Evolutionary conservation across 2,329 filamentous ascomycete genomes (phyloP).

Genomic region (Aspergillus melleus): DNA sequence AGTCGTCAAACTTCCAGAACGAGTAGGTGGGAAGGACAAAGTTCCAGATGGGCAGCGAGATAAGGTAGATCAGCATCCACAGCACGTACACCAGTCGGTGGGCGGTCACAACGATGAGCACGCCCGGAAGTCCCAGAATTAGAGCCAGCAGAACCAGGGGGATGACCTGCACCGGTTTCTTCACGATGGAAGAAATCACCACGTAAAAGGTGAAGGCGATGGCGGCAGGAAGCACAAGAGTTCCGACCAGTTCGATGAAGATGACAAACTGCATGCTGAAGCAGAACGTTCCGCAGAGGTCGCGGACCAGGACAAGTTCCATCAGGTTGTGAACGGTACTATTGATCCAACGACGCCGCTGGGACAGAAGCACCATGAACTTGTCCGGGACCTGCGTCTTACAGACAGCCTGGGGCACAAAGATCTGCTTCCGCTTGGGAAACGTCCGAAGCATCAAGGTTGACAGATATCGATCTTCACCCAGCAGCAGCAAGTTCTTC

Average conservation of each 20-base stretch:
- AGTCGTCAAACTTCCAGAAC: conserved; percentile 99
- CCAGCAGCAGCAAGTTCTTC: conserved; percentile 89
- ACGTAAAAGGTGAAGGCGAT: conserved; percentile 98
- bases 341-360: conserved; percentile 98
- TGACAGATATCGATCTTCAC: conserved; percentile 92
- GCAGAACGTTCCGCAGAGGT: conserved; percentile 97
- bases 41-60: conserved; percentile 96
- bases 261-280: conserved; percentile 99
- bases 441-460: conserved; percentile 99
- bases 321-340: conserved; percentile 98
- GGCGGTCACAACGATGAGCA: conserved; percentile 90
- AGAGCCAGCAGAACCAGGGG: conserved; percentile 84
- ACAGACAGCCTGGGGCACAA: conserved; percentile 97
- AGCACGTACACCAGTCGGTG: conserved; percentile 88
- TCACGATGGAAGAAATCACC: conserved; percentile 81
- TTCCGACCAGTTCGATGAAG: conserved; percentile 91
- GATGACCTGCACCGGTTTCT: conserved; percentile 76
- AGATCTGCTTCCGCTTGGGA: conserved; percentile 98
- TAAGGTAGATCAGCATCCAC: conserved; percentile 96
- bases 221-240: conserved; percentile 89
- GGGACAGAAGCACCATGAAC: conserved; percentile 89
- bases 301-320: conserved; percentile 91
- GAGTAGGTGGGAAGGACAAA: conserved; percentile 91
- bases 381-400: conserved; percentile 95
- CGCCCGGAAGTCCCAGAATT: conserved; percentile 88